Evolutionary conservation across 805 yeast species (phyloP).

Genomic region (Lipomyces lipofer): DNA sequence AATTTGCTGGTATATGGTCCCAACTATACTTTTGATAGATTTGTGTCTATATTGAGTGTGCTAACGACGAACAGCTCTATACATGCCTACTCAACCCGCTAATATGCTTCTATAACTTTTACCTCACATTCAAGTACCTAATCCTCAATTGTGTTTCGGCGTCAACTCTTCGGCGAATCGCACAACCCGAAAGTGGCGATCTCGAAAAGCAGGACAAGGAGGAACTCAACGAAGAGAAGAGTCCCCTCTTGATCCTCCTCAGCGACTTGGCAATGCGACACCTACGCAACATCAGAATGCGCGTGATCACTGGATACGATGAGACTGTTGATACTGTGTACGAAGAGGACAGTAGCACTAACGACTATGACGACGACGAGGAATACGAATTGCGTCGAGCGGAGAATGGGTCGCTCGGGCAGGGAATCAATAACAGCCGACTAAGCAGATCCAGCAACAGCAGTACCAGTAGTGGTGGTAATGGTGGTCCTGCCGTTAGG

Average conservation of each 20-base stretch:
- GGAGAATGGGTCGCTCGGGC: background rate
- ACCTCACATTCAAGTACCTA: background rate
- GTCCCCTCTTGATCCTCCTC: constrained; percentile 2
- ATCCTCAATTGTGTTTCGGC: background rate
- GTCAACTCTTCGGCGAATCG: background rate
- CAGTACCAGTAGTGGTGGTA: too few relatives aligned
- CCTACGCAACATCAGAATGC: constrained; percentile 10
- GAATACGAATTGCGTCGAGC: background rate
- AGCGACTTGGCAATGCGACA: constrained; percentile 11
- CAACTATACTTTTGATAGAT: background rate
- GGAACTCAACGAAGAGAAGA: background rate
- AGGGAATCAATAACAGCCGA: constrained; percentile 1
- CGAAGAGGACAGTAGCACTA: background rate
- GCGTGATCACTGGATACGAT: background rate
- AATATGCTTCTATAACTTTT: background rate
- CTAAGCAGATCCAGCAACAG: background rate
- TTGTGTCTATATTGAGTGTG: background rate
- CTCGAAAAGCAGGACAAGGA: background rate
- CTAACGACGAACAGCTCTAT: constrained; percentile 1
- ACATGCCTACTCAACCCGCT: constrained; percentile 19
- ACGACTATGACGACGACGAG: background rate
- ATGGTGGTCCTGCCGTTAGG: too few relatives aligned
- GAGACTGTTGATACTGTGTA: background rate
- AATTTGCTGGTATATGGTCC: constrained; percentile 1
- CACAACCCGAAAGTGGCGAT: background rate